A percentile compares a stretch with the other conserved stretches of the same genome.
phyloP scores from a whole-genome alignment of 2,329 filamentous ascomycete genomes.

The Colletotrichum euphorbiae region DNA sequence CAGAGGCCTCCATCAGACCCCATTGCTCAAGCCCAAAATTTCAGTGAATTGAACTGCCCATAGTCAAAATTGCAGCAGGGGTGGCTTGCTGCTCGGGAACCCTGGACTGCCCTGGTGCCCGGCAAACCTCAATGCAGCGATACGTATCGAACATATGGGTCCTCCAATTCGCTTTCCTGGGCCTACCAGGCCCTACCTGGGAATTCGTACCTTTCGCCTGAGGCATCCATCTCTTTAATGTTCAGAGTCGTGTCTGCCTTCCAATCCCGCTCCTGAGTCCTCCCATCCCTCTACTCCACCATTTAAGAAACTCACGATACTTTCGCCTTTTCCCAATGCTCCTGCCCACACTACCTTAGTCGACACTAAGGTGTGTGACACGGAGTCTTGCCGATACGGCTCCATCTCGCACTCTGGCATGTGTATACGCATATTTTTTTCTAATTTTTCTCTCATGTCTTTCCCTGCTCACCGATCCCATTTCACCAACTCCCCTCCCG shows the following conservation, averaged over 20 bases:
- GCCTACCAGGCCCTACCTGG: no score
- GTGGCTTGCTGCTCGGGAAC: no score
- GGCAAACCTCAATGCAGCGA: no score
- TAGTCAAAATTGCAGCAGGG: no score
- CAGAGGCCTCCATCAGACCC: no score
- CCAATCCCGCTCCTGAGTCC: no score
- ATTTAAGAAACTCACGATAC: conserved; percentile 22
- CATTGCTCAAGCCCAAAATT: no score
- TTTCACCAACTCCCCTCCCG: not conserved
- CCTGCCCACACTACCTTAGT: not conserved
- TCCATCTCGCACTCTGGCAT: not conserved
- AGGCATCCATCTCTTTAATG: conserved; percentile 7
- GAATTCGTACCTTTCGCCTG: not conserved
- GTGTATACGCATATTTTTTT: no score
- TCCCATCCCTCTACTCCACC: not conserved
- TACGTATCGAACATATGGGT: conserved; percentile 11
- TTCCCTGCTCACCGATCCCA: not conserved
- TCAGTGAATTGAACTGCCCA: no score
- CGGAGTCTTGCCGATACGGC: conserved; percentile 24
- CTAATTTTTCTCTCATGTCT: not conserved
- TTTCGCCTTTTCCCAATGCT: not conserved
- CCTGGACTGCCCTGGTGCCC: no score
- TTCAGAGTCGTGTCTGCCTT: not conserved
- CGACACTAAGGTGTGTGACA: conserved; percentile 5
- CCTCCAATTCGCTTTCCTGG: conserved; percentile 23